Conservation (phyloP, 1,284 basidiomycete species). For the Exsudoporus floridanus region DNA sequence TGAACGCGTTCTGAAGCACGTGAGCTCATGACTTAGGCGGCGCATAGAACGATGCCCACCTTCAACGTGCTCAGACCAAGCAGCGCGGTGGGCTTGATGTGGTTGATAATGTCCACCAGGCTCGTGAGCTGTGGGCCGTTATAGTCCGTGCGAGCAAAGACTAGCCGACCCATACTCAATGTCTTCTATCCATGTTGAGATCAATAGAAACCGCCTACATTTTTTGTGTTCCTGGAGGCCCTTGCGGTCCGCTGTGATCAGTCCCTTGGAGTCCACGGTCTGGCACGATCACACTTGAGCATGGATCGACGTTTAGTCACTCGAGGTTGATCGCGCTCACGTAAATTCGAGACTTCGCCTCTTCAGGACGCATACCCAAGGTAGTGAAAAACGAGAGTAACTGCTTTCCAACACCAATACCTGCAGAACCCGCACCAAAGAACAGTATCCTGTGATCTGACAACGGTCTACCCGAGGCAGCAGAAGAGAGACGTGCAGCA, state of each 20-base stretch:
- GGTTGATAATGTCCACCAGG: constrained; percentile 69
- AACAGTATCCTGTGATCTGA: constrained; percentile 78
- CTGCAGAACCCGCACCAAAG: constrained; percentile 76
- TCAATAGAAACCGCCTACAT: constrained; percentile 37
- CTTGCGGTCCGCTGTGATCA: constrained; percentile 65
- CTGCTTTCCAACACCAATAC: constrained; percentile 81
- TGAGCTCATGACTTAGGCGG: constrained; percentile 6
- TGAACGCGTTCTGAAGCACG: constrained; percentile 60
- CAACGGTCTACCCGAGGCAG: constrained; percentile 59
- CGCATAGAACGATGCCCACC: constrained; percentile 32
- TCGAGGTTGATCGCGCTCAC: constrained; percentile 38
- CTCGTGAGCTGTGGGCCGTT: constrained; percentile 59
- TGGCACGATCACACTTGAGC: constrained; percentile 25
- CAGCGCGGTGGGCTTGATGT: constrained; percentile 81
- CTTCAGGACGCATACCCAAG: constrained; percentile 61
- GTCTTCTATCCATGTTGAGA: background rate
- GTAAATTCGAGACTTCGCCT: constrained; percentile 69
- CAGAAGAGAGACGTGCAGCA: constrained; percentile 65
- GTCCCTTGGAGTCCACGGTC: constrained; percentile 76
- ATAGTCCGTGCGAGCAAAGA: constrained; percentile 74
- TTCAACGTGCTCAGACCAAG: constrained; percentile 77
- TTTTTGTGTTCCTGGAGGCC: constrained; percentile 75
- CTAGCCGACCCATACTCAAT: constrained; percentile 32
- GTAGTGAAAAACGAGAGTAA: constrained; percentile 74
- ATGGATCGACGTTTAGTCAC: constrained; percentile 3